These are phyloP conservation scores for Nannizzia gypsea DNA, from an alignment of 2,329 filamentous ascomycete species.

Conservation along the genomic window DNA sequence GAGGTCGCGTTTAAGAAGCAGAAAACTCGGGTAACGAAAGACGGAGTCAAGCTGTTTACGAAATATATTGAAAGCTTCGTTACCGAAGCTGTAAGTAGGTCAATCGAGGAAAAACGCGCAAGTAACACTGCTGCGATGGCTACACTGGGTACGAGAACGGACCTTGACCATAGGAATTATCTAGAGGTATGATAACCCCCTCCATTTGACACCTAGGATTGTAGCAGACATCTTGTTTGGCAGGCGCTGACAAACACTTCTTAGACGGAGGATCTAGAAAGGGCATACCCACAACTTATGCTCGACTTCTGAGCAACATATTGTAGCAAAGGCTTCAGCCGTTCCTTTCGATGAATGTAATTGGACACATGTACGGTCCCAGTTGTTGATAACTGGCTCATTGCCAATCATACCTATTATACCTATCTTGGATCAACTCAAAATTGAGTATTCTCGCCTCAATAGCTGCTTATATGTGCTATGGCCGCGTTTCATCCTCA, in stretches of 20 bases:
- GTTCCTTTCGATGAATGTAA: too few species aligned
- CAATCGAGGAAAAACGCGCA: constrained; percentile 54
- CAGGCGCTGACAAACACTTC: neutral
- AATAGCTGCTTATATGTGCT: too few species aligned
- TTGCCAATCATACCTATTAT: too few species aligned
- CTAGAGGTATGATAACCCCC: neutral
- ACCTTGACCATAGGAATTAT: neutral
- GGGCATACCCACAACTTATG: constrained; percentile 69
- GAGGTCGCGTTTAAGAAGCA: constrained; percentile 66
- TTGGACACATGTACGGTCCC: too few species aligned
- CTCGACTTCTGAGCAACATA: constrained; percentile 56
- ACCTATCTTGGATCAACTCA: too few species aligned
- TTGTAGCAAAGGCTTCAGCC: too few species aligned
- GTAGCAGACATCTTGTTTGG: neutral
- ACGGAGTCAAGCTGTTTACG: constrained; percentile 63
- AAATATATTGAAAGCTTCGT: constrained; percentile 90
- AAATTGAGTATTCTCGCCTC: too few species aligned
- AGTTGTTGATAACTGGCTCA: too few species aligned
- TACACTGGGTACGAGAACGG: neutral
- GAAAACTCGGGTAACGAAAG: constrained; percentile 60
- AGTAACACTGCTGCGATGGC: constrained; percentile 21
- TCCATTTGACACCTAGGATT: neutral
- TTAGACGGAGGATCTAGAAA: constrained; percentile 80
- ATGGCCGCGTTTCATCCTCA: too few species aligned
- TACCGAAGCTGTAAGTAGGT: constrained; percentile 71